A percentile compares a stretch with the other conserved stretches of the same genome.
phyloP scores from a whole-genome alignment of 306 rosid genomes.

The Oxytropis ochrocephala region DNA sequence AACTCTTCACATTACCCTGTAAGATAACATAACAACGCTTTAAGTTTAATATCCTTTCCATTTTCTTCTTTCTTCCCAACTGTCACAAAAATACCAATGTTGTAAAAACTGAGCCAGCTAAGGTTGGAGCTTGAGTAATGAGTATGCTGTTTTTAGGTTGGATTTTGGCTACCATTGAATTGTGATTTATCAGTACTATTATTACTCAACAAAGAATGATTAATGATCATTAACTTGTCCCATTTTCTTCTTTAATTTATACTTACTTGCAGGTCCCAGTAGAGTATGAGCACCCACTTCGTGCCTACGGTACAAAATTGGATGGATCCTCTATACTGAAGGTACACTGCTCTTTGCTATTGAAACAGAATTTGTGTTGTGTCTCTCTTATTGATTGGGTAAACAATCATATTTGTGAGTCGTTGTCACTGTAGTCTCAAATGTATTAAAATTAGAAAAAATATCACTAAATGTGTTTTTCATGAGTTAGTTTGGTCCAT shows the following conservation, averaged over 20 bases:
- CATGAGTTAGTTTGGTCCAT: too few species aligned
- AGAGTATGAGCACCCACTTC: constrained; percentile 31
- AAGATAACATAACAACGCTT: too few species aligned
- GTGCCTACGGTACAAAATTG: constrained; percentile 38
- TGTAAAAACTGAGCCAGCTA: neutral
- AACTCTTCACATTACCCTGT: constrained; percentile 43
- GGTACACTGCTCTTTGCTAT: constrained; percentile 32
- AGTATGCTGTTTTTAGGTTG: neutral
- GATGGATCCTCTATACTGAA: constrained; percentile 65
- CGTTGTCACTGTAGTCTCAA: too few species aligned
- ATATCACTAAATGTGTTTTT: too few species aligned
- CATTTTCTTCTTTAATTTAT: neutral
- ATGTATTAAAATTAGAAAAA: too few species aligned
- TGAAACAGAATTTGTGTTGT: too few species aligned
- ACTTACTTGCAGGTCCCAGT: constrained; percentile 48
- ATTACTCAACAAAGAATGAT: neutral
- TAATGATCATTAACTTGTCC: neutral
- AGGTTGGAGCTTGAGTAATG: too few species aligned
- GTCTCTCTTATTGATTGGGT: too few species aligned
- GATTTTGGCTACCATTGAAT: constrained; percentile 1
- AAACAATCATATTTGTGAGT: too few species aligned
- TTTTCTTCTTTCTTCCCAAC: neutral
- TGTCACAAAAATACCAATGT: neutral
- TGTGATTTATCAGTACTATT: neutral
- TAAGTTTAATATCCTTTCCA: constrained; percentile 19